Percentiles rank a stretch among this genome's conserved stretches.
Evolutionary conservation across 2,329 filamentous ascomycete species (phyloP).

Genomic region (Teratosphaeria nubilosa): DNA sequence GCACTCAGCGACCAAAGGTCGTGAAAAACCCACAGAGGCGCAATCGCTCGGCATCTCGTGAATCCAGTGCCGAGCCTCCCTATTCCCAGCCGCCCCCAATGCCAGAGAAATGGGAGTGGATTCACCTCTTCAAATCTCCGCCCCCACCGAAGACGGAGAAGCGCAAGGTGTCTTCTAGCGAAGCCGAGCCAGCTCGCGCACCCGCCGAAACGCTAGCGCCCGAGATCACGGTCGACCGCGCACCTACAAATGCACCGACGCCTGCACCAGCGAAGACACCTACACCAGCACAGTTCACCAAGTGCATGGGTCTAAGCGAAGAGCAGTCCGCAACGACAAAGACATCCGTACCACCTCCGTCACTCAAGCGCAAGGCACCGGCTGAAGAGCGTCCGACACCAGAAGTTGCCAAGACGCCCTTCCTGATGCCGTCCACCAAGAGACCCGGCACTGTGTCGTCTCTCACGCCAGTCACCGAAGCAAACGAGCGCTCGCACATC

Average conservation of each 20-base stretch:
- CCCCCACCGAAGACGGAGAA: neutral
- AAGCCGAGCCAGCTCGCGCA: neutral
- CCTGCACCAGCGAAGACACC: neutral
- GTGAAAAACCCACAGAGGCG: neutral
- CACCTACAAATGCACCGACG: neutral
- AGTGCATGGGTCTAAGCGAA: neutral
- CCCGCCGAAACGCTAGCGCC: neutral
- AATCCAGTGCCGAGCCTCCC: neutral
- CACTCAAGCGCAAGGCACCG: neutral
- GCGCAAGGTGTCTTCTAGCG: neutral
- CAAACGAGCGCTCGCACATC: neutral
- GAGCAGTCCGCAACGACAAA: neutral
- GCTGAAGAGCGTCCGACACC: neutral
- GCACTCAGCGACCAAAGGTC: neutral
- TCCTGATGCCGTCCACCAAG: neutral
- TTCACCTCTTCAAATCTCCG: slow-evolving; percentile 3
- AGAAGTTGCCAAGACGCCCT: neutral
- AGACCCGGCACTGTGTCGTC: neutral
- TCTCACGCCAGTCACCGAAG: neutral
- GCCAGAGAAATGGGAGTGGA: slow-evolving; percentile 5
- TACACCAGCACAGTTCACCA: neutral
- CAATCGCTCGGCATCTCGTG: neutral
- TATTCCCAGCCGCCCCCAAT: neutral
- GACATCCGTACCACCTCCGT: neutral
- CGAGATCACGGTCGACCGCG: neutral